Base-by-base conservation (phyloP, 2,329 filamentous ascomycete species). In the Colletotrichum sansevieriae region DNA sequence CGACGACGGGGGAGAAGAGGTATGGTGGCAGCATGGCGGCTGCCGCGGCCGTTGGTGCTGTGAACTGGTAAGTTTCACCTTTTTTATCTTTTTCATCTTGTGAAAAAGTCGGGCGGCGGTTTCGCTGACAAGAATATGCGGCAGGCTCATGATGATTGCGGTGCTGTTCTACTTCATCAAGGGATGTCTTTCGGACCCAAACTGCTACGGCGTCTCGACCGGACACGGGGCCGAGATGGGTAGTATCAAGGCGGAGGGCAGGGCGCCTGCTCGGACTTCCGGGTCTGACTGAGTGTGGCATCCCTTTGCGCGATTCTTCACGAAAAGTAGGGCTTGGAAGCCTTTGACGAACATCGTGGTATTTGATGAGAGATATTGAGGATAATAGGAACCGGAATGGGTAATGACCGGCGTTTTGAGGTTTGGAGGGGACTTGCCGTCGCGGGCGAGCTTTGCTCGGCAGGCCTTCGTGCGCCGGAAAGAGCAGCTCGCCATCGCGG, bases 1-100 rank as follows among this genome's bases (percentile, higher is more conserved):
- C 25, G 15, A 76, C 71, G 71, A 67, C 52, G 55, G 63, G 49
- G 18, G 59, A 62, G 4, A 65, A 65, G 47, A 56, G 58, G 33
- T 73, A 71, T 44, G 62, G 81, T 39, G 72, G 74, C 22, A 78
- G 77, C 5, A 74, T 83, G 54, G 81, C 77, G 10, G 82, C 76
- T 18, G 78, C 74, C 43, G 80, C 82, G 20, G 82, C 76, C 35
- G 62, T 85, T 6, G 83, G 83, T 3, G 81, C 81, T 10, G 20
- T 83, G 15, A 73, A 75, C 15, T 84, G 83, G 80, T 81, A 64
- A 64, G 76, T 74, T 12, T 10, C 12, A 11, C 10, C 2, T 10
- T 39, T 3, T 10, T 3, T 54, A 8, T 15, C 41, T 33, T n/a
- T 13, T 33, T 13, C 29, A 4, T 5, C 6, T 18, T 43, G 29